Conservation (phyloP, 2,329 filamentous ascomycete species). For the Aspergillus persii region DNA sequence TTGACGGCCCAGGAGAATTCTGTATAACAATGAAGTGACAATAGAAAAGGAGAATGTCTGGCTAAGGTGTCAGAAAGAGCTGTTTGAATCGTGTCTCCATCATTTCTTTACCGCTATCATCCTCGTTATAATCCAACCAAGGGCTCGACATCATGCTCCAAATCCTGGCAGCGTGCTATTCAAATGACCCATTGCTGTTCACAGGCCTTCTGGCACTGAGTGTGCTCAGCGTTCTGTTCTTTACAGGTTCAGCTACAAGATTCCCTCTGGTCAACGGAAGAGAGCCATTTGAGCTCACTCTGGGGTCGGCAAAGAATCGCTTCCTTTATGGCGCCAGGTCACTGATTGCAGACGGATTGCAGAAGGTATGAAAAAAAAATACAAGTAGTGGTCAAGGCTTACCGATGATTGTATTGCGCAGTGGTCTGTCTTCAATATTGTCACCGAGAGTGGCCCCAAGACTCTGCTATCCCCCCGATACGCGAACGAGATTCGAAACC, state of each 20-base stretch:
- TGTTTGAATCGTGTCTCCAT: too few relatives aligned
- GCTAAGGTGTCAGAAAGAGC: too few relatives aligned
- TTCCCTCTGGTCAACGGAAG: not conserved
- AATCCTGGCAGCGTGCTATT: not conserved
- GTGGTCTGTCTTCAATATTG: constrained; percentile 12
- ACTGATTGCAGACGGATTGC: not conserved
- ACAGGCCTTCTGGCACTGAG: not conserved
- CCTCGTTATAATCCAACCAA: not conserved
- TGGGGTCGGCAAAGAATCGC: not conserved
- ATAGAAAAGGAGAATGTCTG: too few relatives aligned
- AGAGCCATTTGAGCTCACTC: not conserved
- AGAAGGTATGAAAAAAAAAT: not conserved
- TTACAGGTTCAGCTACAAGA: accelerated
- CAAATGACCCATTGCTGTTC: not conserved
- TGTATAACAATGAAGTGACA: too few relatives aligned
- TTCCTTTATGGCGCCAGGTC: not conserved
- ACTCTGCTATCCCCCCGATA: constrained; percentile 21
- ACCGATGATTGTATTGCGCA: not conserved
- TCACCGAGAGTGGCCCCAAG: constrained; percentile 1
- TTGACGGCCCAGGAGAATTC: too few relatives aligned
- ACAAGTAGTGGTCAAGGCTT: too few relatives aligned
- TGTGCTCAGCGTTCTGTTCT: not conserved
- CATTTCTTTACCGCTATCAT: not conserved
- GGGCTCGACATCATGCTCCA: not conserved
- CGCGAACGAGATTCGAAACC: constrained; percentile 23